Conservation (phyloP, 176 grass and related monocot species). For the Chloris gayana region DNA sequence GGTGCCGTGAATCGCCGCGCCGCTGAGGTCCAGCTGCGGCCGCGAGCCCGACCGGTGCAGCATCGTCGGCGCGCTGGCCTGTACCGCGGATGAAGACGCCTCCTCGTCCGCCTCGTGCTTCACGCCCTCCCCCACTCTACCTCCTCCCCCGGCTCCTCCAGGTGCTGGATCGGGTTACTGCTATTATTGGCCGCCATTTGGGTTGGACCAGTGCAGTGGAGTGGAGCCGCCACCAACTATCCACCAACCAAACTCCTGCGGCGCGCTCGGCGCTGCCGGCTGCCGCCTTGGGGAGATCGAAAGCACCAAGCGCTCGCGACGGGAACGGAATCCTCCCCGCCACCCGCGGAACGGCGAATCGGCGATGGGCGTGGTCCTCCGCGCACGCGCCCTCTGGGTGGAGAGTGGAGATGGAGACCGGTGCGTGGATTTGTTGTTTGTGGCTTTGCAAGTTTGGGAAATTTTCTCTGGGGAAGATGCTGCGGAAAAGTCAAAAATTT, state of each 20-base stretch:
- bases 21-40: constrained; percentile 90
- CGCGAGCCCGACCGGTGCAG: constrained; percentile 80
- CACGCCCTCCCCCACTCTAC: constrained; percentile 27
- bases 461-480: background rate
- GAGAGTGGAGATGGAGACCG: constrained; percentile 1
- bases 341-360: constrained; percentile 7
- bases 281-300: constrained; percentile 45
- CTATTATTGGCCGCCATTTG: constrained; percentile 61
- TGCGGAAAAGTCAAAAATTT: constrained; percentile 14
- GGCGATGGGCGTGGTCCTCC: background rate
- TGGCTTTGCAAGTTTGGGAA: background rate
- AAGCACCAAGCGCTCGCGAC: constrained; percentile 24
- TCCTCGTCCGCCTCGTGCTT: constrained; percentile 36
- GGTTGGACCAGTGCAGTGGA: constrained; percentile 37
- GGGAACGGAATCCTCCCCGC: constrained; percentile 5
- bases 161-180: constrained; percentile 35
- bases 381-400: background rate
- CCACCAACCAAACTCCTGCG: constrained; percentile 38
- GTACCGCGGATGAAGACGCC: background rate
- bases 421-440: background rate
- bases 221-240: constrained; percentile 52
- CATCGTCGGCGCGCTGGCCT: constrained; percentile 21
- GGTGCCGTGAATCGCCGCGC: constrained; percentile 90
- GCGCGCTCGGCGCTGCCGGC: constrained; percentile 21
- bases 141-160: constrained; percentile 14